Evolutionary conservation across 2,329 filamentous ascomycete species (phyloP).

Genomic region (Botrytis cinerea): DNA sequence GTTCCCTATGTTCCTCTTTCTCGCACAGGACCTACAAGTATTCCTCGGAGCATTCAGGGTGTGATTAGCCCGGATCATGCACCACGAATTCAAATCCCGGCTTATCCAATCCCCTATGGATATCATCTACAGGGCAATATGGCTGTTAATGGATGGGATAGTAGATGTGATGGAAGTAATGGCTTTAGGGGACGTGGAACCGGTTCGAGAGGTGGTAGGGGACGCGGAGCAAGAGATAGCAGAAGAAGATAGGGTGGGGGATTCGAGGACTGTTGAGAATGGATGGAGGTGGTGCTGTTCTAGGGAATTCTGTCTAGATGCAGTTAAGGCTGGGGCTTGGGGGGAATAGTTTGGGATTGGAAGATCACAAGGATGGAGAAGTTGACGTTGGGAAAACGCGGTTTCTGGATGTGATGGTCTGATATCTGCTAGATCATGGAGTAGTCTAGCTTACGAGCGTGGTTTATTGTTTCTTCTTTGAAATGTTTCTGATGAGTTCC

Average conservation of each 20-base stretch:
- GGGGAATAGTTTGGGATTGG: background rate
- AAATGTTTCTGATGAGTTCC: background rate
- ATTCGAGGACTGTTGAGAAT: background rate
- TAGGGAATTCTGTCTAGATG: too few relatives aligned
- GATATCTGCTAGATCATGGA: background rate
- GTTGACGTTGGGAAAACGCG: background rate
- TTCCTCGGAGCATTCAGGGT: background rate
- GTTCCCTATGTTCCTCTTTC: background rate
- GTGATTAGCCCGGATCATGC: background rate
- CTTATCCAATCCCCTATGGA: rapidly evolving
- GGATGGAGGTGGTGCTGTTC: background rate
- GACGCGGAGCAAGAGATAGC: background rate
- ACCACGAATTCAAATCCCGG: background rate
- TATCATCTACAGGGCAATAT: background rate
- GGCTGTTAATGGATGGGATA: background rate
- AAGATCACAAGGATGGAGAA: background rate
- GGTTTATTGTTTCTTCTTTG: background rate
- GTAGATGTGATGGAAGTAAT: background rate
- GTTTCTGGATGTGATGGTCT: background rate
- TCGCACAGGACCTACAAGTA: background rate
- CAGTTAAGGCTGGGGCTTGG: background rate
- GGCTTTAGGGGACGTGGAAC: background rate
- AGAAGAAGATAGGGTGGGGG: background rate
- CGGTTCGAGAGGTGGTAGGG: background rate
- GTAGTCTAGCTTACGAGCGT: background rate